A percentile compares a stretch with the other conserved stretches of the same genome.
Evolutionary conservation across 805 yeast species (phyloP).

Genomic region (Lachancea sp.): DNA sequence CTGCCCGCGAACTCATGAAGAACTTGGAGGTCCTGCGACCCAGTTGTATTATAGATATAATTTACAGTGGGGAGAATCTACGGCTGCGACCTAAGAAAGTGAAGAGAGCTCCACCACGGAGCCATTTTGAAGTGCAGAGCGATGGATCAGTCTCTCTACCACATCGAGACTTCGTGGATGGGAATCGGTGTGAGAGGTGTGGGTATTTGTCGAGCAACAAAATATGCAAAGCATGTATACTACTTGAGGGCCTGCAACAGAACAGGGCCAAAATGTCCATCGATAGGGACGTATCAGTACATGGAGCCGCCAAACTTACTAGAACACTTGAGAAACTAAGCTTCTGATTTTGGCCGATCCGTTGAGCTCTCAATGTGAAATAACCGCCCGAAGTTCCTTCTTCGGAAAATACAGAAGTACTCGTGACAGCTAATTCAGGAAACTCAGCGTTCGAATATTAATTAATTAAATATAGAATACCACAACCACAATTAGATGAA

Average conservation of each 20-base stretch:
- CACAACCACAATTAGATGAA: no score
- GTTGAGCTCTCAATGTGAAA: not conserved
- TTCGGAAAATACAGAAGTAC: not conserved
- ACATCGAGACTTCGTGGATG: slow-evolving; percentile 43
- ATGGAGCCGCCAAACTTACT: slow-evolving; percentile 59
- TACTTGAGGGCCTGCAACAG: slow-evolving; percentile 76
- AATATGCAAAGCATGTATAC: slow-evolving; percentile 88
- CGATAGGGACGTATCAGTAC: slow-evolving; percentile 45
- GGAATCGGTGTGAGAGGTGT: slow-evolving; percentile 78
- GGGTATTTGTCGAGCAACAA: slow-evolving; percentile 85
- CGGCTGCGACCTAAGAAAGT: slow-evolving; percentile 54
- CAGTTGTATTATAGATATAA: slow-evolving; percentile 87
- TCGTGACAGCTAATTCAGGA: no score
- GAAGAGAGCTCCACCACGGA: slow-evolving; percentile 29
- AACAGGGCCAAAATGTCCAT: slow-evolving; percentile 60
- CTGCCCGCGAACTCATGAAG: slow-evolving; percentile 88
- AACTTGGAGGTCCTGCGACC: slow-evolving; percentile 87
- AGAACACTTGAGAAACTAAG: slow-evolving; percentile 57
- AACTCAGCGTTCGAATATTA: no score
- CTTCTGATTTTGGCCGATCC: slow-evolving; percentile 37
- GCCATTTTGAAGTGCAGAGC: slow-evolving; percentile 46
- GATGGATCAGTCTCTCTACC: slow-evolving; percentile 56
- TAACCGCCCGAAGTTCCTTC: not conserved
- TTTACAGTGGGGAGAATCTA: slow-evolving; percentile 86
- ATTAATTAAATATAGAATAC: no score